phyloP scores from a whole-genome alignment of 2,329 filamentous ascomycete genomes.

The Botrytis medusae region DNA sequence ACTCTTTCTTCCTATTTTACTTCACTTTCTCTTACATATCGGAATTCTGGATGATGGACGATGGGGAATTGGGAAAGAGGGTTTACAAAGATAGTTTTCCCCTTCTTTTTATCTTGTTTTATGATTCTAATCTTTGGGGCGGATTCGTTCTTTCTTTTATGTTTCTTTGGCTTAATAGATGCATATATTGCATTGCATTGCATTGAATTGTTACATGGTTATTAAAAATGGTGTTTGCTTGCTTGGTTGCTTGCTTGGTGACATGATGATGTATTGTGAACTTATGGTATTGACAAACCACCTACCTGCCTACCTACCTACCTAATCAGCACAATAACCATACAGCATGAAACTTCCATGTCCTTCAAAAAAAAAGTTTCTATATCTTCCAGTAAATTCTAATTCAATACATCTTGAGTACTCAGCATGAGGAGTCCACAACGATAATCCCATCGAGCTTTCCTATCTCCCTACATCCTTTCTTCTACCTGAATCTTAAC shows the following conservation, averaged over 20 bases:
- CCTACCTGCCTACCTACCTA: neutral
- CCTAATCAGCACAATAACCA: neutral
- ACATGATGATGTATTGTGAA: neutral
- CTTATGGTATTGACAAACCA: neutral
- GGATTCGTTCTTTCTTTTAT: neutral
- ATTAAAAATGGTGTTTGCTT: neutral
- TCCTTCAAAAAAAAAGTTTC: fast-evolving
- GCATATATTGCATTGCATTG: neutral
- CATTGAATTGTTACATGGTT: neutral
- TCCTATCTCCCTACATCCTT: too few species aligned
- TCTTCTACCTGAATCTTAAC: too few species aligned
- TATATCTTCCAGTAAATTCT: too few species aligned
- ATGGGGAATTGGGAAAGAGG: too few species aligned
- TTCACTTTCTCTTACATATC: neutral
- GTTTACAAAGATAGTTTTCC: neutral
- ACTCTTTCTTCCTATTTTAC: neutral
- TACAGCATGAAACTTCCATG: too few species aligned
- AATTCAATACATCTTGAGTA: too few species aligned
- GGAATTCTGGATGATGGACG: neutral
- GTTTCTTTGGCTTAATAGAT: neutral
- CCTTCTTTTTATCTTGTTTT: neutral
- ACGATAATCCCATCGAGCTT: too few species aligned
- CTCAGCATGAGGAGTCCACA: too few species aligned
- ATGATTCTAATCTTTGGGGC: neutral
- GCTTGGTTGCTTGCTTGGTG: neutral